Percentiles rank a stretch among this genome's conserved stretches.
phyloP scores from a whole-genome alignment of 2,329 filamentous ascomycete species.

The Pseudogymnoascus sp. region DNA sequence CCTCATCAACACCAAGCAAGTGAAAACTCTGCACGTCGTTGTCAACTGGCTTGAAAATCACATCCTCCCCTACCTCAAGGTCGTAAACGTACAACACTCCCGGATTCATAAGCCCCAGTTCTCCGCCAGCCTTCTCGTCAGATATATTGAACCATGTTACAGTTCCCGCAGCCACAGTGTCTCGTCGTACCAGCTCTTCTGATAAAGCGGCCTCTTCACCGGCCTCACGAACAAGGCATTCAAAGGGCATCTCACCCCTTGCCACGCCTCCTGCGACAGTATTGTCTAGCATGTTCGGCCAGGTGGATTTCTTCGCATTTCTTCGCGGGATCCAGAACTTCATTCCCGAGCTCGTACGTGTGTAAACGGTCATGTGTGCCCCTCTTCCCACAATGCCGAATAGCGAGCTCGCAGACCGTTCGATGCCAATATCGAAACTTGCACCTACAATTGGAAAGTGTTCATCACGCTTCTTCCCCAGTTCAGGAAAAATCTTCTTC shows the following conservation, averaged over 20 bases:
- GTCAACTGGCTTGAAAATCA: slow-evolving; percentile 61
- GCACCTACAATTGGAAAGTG: background rate
- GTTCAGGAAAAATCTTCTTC: background rate
- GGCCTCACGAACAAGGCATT: slow-evolving; percentile 63
- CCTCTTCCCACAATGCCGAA: slow-evolving; percentile 63
- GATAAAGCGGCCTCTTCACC: slow-evolving; percentile 66
- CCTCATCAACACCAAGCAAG: slow-evolving; percentile 52
- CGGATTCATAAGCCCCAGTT: slow-evolving; percentile 53
- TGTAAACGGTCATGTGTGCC: slow-evolving; percentile 58
- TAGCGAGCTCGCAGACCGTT: slow-evolving; percentile 53
- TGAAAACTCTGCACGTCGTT: slow-evolving; percentile 72
- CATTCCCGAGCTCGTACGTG: slow-evolving; percentile 38
- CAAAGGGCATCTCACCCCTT: slow-evolving; percentile 55
- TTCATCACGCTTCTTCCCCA: background rate
- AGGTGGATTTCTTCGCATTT: slow-evolving; percentile 60
- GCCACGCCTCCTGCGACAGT: slow-evolving; percentile 72
- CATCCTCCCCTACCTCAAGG: slow-evolving; percentile 51
- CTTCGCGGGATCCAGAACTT: slow-evolving; percentile 67
- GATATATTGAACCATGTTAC: slow-evolving; percentile 61
- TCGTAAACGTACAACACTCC: slow-evolving; percentile 73
- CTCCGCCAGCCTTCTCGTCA: slow-evolving; percentile 54
- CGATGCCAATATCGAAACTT: slow-evolving; percentile 31
- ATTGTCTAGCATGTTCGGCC: slow-evolving; percentile 68
- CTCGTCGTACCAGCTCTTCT: slow-evolving; percentile 46
- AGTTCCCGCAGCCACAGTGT: slow-evolving; percentile 47